Conservation (phyloP, 768 basidiomycete species). For the Collybia sp. region DNA sequence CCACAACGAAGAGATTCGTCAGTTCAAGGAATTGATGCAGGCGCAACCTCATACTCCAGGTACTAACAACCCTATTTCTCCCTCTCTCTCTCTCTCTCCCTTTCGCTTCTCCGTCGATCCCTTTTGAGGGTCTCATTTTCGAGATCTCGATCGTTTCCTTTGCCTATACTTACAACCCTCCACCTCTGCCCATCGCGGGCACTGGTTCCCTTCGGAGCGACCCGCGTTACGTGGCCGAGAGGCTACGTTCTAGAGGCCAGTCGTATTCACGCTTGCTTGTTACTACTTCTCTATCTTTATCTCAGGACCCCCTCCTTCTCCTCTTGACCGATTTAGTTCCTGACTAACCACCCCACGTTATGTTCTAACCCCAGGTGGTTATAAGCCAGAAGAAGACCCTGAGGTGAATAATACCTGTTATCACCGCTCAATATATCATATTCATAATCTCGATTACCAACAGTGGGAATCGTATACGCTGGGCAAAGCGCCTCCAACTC, state of each 20-base stretch:
- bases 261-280: no score
- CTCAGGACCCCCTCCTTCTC: no score
- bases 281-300: no score
- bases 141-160: constrained; percentile 3
- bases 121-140: no score
- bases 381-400: constrained; percentile 82
- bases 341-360: constrained; percentile 3
- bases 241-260: no score
- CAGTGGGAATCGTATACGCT: constrained; percentile 79
- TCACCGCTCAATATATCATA: constrained; percentile 15
- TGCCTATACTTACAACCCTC: background rate
- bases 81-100: constrained; percentile 5
- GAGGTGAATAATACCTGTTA: constrained; percentile 46
- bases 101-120: constrained; percentile 1
- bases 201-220: no score
- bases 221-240: no score
- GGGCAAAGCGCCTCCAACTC: constrained; percentile 59
- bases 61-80: constrained; percentile 27
- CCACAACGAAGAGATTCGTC: constrained; percentile 91
- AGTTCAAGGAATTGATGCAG: constrained; percentile 83
- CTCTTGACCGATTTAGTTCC: background rate
- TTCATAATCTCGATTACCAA: constrained; percentile 14
- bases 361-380: constrained; percentile 43
- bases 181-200: no score
- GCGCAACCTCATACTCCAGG: constrained; percentile 63